Conservation (phyloP, 305 asterid species). For the Fraxinus sp. region DNA sequence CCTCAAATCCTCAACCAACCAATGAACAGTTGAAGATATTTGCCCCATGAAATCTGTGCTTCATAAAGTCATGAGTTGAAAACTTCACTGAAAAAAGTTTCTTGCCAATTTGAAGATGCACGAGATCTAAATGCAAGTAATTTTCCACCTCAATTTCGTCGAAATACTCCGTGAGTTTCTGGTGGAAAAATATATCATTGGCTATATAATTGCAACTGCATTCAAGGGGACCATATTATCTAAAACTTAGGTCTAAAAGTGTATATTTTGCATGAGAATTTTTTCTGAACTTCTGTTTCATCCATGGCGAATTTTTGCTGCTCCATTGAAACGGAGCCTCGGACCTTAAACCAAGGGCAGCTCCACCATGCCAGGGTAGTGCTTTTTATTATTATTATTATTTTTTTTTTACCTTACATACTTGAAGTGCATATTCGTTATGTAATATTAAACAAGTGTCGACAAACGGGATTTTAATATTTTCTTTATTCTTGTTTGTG, state of each 20-base stretch:
- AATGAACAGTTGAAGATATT: conserved; percentile 18
- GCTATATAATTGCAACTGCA: neutral
- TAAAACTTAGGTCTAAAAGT: conserved; percentile 1
- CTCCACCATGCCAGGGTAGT: conserved; percentile 53
- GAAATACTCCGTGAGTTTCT: conserved; percentile 30
- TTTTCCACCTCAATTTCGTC: conserved; percentile 16
- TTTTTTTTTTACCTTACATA: neutral
- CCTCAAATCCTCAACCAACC: conserved; percentile 26
- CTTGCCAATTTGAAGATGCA: conserved; percentile 12
- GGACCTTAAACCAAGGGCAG: conserved; percentile 63
- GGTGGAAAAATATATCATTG: neutral
- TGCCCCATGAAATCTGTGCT: neutral
- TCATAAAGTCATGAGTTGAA: neutral
- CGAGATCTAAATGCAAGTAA: conserved; percentile 11
- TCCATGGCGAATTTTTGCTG: conserved; percentile 69
- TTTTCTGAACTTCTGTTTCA: neutral
- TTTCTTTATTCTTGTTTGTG: neutral
- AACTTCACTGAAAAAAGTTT: neutral
- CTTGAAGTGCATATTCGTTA: neutral
- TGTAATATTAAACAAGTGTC: neutral
- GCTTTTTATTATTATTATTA: too few relatives aligned
- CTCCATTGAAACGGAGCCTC: conserved; percentile 73
- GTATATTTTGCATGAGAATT: neutral
- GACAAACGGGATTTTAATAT: neutral
- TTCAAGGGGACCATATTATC: neutral